Base-by-base conservation (phyloP, 2,329 filamentous ascomycete genomes). In the Exophiala viscosa region DNA sequence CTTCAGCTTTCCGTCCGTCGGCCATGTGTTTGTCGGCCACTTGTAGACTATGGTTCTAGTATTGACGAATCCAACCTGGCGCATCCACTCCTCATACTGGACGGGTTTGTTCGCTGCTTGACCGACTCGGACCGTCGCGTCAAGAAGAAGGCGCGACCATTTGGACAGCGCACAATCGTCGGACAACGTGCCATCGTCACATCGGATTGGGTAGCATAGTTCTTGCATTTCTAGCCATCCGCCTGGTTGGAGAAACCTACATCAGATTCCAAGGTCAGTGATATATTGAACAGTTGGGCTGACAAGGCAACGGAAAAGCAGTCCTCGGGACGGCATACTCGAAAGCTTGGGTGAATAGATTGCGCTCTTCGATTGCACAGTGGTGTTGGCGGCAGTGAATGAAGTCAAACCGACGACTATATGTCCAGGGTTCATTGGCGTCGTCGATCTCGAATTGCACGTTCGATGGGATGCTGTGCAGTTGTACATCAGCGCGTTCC, bases 11-110 rank as follows among this genome's bases (percentile, higher is more conserved):
- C 70, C 67, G 49, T 79, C 76, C 42, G 67, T 68, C 1, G 75
- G 71, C 77, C 77, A 80, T 2, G 69, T 5, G 65, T 49, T 77
- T 77, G 36, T 73, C 68, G 1, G 77, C 76, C 4, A 83, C 68
- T 20, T 44, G 41, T 15, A 23, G 15, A 44, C 8, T 11, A 18
- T 2, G 10, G 39, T 41, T 13, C 11, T 17, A 41, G 39, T 18
- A 7, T 64, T 79, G 23, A 28, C 23, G 23, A 28, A 28, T 7
- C 23, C 23, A 28, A 7, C 23, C 23, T 28, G 23, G 5, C 8
- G 23, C 23, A 28, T 28, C 23, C 23, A 28, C 8, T 28, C 23
- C 23, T 28, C 23, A 28, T 28, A 28, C 8, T 28, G 23, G 23
- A 28, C 3, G 2, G 23, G 23, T 28, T 28, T 28, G 23, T 28